Percentiles rank a stretch among this genome's conserved stretches.
These are phyloP conservation scores for Ophiobolus disseminans DNA, from an alignment of 2,329 filamentous ascomycete genomes.

Conservation along the genomic window DNA sequence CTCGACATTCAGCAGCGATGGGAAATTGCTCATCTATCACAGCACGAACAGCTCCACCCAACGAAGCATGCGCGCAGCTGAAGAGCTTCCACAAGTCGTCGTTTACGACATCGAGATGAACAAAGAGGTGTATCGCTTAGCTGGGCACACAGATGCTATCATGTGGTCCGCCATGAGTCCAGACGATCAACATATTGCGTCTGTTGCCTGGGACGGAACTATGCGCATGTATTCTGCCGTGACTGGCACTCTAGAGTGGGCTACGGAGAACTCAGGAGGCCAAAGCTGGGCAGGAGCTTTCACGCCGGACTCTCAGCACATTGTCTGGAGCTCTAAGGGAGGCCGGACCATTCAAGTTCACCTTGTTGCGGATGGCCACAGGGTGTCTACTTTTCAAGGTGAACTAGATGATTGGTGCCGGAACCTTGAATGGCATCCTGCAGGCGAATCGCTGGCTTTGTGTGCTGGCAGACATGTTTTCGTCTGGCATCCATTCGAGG, in stretches of 20 bases:
- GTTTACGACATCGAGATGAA: slow-evolving; percentile 27
- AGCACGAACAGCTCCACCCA: slow-evolving; percentile 18
- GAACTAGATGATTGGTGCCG: slow-evolving; percentile 26
- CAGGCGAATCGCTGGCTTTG: slow-evolving; percentile 28
- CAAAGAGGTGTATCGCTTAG: slow-evolving; percentile 22
- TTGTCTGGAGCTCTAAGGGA: slow-evolving; percentile 30
- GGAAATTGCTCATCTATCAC: slow-evolving; percentile 26
- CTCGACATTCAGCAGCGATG: slow-evolving; percentile 28
- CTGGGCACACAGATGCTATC: slow-evolving; percentile 36
- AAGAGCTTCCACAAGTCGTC: slow-evolving; percentile 20
- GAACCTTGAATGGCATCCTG: slow-evolving; percentile 33
- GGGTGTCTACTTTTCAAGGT: slow-evolving; percentile 20
- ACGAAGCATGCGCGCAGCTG: slow-evolving; percentile 7
- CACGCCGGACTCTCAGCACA: slow-evolving; percentile 31
- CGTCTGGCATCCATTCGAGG: slow-evolving; percentile 34
- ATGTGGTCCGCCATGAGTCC: slow-evolving; percentile 38
- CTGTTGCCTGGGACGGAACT: slow-evolving; percentile 38
- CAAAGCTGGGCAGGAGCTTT: slow-evolving; percentile 37
- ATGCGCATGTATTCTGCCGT: slow-evolving; percentile 33
- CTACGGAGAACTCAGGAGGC: slow-evolving; percentile 16
- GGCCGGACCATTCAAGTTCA: slow-evolving; percentile 26
- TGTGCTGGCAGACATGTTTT: slow-evolving; percentile 25
- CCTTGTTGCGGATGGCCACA: slow-evolving; percentile 20
- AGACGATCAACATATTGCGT: slow-evolving; percentile 27
- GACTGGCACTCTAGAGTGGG: slow-evolving; percentile 30